Percentiles rank a stretch among this genome's conserved stretches.
These are phyloP conservation scores for Biscogniauxia mediterranea DNA, from an alignment of 2,329 filamentous ascomycete genomes.

Conservation along the genomic window DNA sequence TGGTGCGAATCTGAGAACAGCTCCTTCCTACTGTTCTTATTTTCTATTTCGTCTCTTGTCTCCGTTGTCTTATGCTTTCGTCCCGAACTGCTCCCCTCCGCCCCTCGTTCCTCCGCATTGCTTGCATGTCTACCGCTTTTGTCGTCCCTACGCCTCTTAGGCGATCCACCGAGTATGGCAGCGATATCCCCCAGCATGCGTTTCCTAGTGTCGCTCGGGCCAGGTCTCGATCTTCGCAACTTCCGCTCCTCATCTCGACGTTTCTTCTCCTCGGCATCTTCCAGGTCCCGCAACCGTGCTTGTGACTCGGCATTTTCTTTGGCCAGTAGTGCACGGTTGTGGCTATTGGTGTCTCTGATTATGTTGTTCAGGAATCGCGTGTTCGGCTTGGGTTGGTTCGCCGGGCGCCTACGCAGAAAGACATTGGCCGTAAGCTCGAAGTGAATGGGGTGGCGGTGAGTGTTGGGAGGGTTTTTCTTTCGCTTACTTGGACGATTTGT, in stretches of 20 bases:
- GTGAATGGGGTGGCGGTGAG: slow-evolving; percentile 8
- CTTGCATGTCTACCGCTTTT: slow-evolving; percentile 12
- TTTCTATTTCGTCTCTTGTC: slow-evolving; percentile 24
- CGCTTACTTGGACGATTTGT: slow-evolving; percentile 46
- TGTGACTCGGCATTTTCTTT: slow-evolving; percentile 80
- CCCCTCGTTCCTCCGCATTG: neutral
- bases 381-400: slow-evolving; percentile 80
- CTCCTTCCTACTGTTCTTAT: slow-evolving; percentile 27
- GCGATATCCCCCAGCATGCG: slow-evolving; percentile 61
- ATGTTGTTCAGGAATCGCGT: slow-evolving; percentile 86
- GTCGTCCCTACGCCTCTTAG: slow-evolving; percentile 35
- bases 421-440: slow-evolving; percentile 1
- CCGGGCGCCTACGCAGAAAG: slow-evolving; percentile 48
- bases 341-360: slow-evolving; percentile 80
- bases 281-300: slow-evolving; percentile 64
- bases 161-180: slow-evolving; percentile 51
- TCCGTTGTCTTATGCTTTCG: slow-evolving; percentile 14
- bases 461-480: neutral
- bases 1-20: slow-evolving; percentile 12
- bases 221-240: slow-evolving; percentile 42
- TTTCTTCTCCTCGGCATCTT: slow-evolving; percentile 46
- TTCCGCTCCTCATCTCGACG: slow-evolving; percentile 31
- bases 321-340: slow-evolving; percentile 83
- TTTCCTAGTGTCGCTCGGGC: slow-evolving; percentile 50
- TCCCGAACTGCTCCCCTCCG: slow-evolving; percentile 12